Evolutionary conservation across 768 basidiomycete genomes (phyloP).

Genomic region (Termitomyces sp.): DNA sequence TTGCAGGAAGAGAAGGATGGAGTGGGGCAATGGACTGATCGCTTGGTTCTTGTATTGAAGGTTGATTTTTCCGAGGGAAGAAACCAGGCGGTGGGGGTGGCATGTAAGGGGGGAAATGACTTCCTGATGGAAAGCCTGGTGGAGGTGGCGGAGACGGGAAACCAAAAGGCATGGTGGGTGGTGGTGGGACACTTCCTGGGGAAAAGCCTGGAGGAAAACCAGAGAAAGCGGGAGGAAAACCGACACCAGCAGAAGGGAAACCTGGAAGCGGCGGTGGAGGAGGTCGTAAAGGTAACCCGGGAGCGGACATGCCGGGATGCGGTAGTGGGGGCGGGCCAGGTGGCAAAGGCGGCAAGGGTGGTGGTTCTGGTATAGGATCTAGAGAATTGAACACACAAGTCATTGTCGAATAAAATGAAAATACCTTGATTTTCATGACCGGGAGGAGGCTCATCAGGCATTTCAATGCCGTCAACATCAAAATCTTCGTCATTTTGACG

Average conservation of each 20-base stretch:
- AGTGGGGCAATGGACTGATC: constrained; percentile 30
- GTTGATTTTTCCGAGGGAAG: constrained; percentile 53
- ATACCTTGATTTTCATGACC: constrained; percentile 23
- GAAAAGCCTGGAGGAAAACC: constrained; percentile 19
- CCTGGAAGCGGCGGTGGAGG: constrained; percentile 20
- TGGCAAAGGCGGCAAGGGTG: constrained; percentile 10
- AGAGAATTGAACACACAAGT: not conserved
- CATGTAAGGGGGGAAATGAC: constrained; percentile 25
- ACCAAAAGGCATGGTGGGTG: constrained; percentile 15
- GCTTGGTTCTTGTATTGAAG: constrained; percentile 68
- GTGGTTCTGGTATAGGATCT: not conserved
- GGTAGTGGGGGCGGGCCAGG: constrained; percentile 23
- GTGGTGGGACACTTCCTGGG: constrained; percentile 23
- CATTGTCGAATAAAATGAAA: not conserved
- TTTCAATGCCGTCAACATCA: constrained; percentile 78
- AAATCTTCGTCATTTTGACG: constrained; percentile 47
- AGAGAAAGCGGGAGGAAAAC: not conserved
- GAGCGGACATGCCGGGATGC: constrained; percentile 17
- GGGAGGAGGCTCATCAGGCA: constrained; percentile 83
- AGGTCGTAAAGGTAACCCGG: not conserved
- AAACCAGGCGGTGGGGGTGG: constrained; percentile 63
- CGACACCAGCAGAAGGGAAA: not conserved
- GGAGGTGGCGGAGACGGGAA: constrained; percentile 27
- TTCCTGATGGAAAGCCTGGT: constrained; percentile 23
- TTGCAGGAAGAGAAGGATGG: constrained; percentile 43